These are phyloP conservation scores for Hypoxylon sp. DNA, from an alignment of 2,329 filamentous ascomycete genomes.

Conservation along the genomic window DNA sequence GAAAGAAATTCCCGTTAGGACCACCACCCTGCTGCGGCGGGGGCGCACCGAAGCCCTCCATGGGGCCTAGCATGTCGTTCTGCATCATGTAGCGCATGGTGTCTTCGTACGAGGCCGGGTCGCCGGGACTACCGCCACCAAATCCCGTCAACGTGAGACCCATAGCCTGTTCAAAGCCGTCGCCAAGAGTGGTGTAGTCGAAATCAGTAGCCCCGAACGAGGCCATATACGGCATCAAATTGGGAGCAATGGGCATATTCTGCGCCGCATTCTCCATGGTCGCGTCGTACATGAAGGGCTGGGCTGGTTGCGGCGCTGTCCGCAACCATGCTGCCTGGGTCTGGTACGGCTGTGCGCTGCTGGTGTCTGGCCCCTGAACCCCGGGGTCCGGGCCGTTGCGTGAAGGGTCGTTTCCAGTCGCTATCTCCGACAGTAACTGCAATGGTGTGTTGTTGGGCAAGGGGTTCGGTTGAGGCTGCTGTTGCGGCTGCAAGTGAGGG, in stretches of 20 bases:
- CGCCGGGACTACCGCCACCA: slow-evolving; percentile 46
- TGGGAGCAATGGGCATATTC: slow-evolving; percentile 3
- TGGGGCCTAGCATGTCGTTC: slow-evolving; percentile 42
- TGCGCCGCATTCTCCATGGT: slow-evolving; percentile 23
- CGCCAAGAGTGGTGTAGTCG: slow-evolving; percentile 53
- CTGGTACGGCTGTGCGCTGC: slow-evolving; percentile 34
- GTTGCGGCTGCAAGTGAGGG: slow-evolving; percentile 41
- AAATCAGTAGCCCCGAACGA: slow-evolving; percentile 49
- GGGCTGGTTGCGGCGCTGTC: slow-evolving; percentile 35
- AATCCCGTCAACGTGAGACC: slow-evolving; percentile 57
- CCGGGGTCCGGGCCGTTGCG: slow-evolving; percentile 34
- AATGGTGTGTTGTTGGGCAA: slow-evolving; percentile 63
- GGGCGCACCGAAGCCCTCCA: slow-evolving; percentile 30
- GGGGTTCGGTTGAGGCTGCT: slow-evolving; percentile 45
- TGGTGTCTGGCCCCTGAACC: slow-evolving; percentile 39
- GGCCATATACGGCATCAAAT: slow-evolving; percentile 49
- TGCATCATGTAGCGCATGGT: slow-evolving; percentile 46
- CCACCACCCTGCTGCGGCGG: slow-evolving; percentile 16
- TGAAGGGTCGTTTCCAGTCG: slow-evolving; percentile 57
- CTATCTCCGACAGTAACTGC: slow-evolving; percentile 68
- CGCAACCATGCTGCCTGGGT: slow-evolving; percentile 39
- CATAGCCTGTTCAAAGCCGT: slow-evolving; percentile 59
- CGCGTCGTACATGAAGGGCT: slow-evolving; percentile 55
- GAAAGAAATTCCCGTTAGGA: slow-evolving; percentile 25
- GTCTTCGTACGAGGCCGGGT: slow-evolving; percentile 42